Evolutionary conservation across 805 yeast species (phyloP), one percentile per base, ranked within the genome.

Genomic region (Ogataea wickerhamii): DNA sequence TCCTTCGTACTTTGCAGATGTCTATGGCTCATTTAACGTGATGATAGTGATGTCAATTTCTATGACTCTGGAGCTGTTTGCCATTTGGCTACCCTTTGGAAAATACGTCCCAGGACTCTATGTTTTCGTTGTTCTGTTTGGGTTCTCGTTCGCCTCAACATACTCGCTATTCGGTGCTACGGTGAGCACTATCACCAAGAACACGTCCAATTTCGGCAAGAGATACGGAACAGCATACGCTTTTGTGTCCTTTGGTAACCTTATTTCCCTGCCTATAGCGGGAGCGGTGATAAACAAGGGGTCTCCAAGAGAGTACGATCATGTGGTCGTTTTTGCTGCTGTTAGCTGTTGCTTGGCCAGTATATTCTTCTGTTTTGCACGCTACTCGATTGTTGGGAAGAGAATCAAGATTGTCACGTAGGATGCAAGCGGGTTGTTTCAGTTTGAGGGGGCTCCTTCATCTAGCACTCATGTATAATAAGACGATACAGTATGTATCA

Each of bases 201-300:
- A 34, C 14, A 76, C 78, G 0, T 65, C 69, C 40, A 74, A 78
- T 38, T 82, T 81, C 54, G 89, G 89, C 14, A 78, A 75, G 44
- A 61, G 82, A 16, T 83, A 77, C 47, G 88, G 88, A 0, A 70
- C 86, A 12, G 71, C 79, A 43, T 81, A 79, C 55, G 77, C 76
- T 34, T 58, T 78, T 49, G 78, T 76, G 10, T 73, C 86, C 35
- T 56, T 77, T 32, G 63, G 70, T 13, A 62, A 67, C 27, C 56
- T 76, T 12, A 64, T 71, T n/a, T 62, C 68, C 5, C 58, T 75
- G 14, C 78, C 80, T 6, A 61, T 71, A 14, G 66, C 73, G 11
- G 76, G 76, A 50, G 63, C 68, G 0, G 56, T 71, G 23, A 64
- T 71, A 28, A 68, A 29, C 22, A 29, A 29, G 13, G 32, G 32